Base-by-base conservation (phyloP, 2,329 filamentous ascomycete species). In the Beauveria sp. region DNA sequence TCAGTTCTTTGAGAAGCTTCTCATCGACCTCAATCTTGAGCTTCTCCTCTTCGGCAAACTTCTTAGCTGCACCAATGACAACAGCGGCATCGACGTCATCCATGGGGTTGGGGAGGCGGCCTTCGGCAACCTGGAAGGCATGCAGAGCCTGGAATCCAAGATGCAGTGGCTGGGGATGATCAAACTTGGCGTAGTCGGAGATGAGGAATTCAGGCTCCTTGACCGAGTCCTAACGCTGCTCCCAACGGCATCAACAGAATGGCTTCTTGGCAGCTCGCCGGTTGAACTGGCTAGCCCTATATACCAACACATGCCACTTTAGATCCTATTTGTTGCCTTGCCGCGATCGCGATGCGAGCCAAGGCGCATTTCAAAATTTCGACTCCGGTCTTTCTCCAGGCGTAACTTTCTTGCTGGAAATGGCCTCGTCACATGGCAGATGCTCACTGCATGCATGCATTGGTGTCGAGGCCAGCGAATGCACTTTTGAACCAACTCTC, bases 151-250 rank as follows among this genome's bases (percentile, higher is more conserved):
- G 93, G 70, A 98, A 89, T 63, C 92, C 95, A 64, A 96, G 79
- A 72, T 99, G 95, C 26, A 99, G 84, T 74, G 98, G 92, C 66
- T 89, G 86, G 1, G 95, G 95, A 51, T 93, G 89, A 74, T 98
- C 95, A 67, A 97, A 98, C 75, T 99, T 99, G 75, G 95, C 95
- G 71, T 93, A 99, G 73, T 99, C 95, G 24, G 95, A 96, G 63
- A 96, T 85, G 70, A 98, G 77, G 65, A 96, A 86, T 69, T 97
- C 93, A 2, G 95, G 95, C 62, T 91, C 89, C 75, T 91, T 91
- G 61, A 97, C 76, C 63, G 96, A 85, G 58, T 56, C n/a, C n/a
- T 26, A 43, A 18, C 26, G 22, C 10, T 22, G 42, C 26, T 49
- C 26, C 20, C 30, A 57, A 47, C 43, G 54, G 20, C 28, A 46